A percentile compares a stretch with the other conserved stretches of the same genome.
Conservation (phyloP, 441 rosid species). For the Erodium trifolium region DNA sequence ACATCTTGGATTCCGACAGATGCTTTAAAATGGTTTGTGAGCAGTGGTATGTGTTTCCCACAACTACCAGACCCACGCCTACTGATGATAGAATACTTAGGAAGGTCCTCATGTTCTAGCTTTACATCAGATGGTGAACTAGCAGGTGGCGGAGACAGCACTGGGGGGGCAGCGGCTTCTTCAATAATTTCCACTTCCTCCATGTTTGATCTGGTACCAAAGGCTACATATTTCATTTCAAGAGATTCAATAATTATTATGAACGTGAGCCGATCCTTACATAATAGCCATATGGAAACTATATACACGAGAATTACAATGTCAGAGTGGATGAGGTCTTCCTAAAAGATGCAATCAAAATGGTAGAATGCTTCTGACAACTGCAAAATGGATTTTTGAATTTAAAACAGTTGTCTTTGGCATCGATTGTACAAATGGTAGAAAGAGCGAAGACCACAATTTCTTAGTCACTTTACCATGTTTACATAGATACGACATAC, state of each 20-base stretch:
- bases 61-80: slow-evolving; percentile 47
- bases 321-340: not conserved
- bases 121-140: slow-evolving; percentile 22
- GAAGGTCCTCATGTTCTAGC: slow-evolving; percentile 27
- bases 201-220: slow-evolving; percentile 30
- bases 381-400: not conserved
- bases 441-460: not conserved
- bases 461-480: not conserved
- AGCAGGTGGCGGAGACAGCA: slow-evolving; percentile 13
- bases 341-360: no score
- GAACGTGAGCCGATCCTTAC: not conserved
- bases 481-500: not conserved
- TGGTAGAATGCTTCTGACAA: not conserved
- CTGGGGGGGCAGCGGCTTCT: slow-evolving; percentile 24
- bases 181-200: slow-evolving; percentile 23
- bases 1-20: slow-evolving; percentile 42
- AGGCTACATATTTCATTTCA: slow-evolving; percentile 11
- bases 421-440: not conserved
- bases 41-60: slow-evolving; percentile 46
- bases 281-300: not conserved
- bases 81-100: slow-evolving; percentile 37
- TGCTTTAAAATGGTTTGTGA: slow-evolving; percentile 66
- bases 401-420: not conserved
- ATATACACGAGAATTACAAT: not conserved
- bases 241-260: slow-evolving; percentile 7